Evolutionary conservation across 352 stramenopile genomes (phyloP).

Genomic region (Globisporangium heterothallicum): DNA sequence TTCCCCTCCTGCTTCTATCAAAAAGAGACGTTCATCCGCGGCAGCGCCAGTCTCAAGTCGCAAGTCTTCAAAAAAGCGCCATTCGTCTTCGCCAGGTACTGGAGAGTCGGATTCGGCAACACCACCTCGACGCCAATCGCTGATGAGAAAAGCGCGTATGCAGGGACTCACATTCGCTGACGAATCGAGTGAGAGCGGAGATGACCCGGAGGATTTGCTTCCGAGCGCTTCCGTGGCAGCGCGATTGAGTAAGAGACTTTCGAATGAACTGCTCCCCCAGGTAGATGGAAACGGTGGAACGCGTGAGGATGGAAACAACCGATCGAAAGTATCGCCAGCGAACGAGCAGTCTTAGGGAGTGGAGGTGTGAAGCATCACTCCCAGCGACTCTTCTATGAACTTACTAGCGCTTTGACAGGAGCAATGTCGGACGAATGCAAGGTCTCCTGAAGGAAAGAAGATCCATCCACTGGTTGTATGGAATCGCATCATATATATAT

Average conservation of each 20-base stretch:
- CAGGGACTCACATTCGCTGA: conserved; percentile 43
- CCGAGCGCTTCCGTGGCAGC: conserved; percentile 23
- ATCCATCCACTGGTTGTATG: too few relatives aligned
- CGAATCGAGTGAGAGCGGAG: conserved; percentile 41
- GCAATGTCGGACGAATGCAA: too few relatives aligned
- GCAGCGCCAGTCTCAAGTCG: conserved; percentile 3
- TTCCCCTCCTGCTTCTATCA: conserved; percentile 51
- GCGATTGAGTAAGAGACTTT: conserved; percentile 15
- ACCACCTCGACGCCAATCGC: conserved; percentile 39
- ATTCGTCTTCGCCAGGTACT: conserved; percentile 2
- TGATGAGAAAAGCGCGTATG: conserved; percentile 40
- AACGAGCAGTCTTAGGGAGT: too few relatives aligned
- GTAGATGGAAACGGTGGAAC: background rate
- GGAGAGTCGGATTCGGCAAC: conserved; percentile 10
- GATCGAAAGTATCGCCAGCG: too few relatives aligned
- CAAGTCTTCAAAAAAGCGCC: conserved; percentile 10
- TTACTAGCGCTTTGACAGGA: too few relatives aligned
- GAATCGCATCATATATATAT: too few relatives aligned
- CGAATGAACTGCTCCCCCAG: background rate
- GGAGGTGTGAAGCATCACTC: too few relatives aligned
- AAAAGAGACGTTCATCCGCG: conserved; percentile 31
- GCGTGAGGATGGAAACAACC: background rate
- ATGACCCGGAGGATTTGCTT: conserved; percentile 38
- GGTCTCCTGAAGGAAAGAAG: too few relatives aligned
- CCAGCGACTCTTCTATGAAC: too few relatives aligned